Evolutionary conservation across 2,329 filamentous ascomycete species (phyloP), one percentile per base, ranked within the genome.

Genomic region (Sarocladium strictum): DNA sequence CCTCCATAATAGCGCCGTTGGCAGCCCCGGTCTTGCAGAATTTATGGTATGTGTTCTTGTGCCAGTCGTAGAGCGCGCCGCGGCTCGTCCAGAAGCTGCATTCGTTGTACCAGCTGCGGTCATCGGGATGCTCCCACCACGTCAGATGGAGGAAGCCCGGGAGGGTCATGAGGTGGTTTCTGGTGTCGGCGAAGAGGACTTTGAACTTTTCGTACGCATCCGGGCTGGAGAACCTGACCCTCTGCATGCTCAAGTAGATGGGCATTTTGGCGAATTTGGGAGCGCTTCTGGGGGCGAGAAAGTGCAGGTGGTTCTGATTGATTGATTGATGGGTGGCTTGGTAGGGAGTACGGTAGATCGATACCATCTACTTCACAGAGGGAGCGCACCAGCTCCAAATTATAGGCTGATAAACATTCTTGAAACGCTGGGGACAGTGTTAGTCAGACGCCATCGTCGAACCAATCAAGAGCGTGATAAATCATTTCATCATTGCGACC

Each of bases 1-100:
- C 59, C 37, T 61, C 59, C 54, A 61, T 59, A 12, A 61, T 61
- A 33, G 55, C 59, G 2, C 57, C 55, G 10, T 60, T 60, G 0
- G 45, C 57, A 0, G 58, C 58, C 55, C 49, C 60, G 7, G 54
- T 14, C 32, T 61, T 59, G 35, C 52, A 60, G 55, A 60, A 45
- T 27, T 60, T 60, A 19, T 59, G 45, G 27, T 61, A 61, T 1
- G 51, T 61, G 10, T 56, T 59, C 41, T 57, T 61, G 11, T 61
- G 55, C 52, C 55, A 61, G 37, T 58, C 38, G 12, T 60, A 59
- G 1, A 60, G 47, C 1, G 58, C 54, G 0, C 58, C 57, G 3
- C 53, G 53, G 15, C 57, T 60, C 0, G 59, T 61, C 57, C 53
- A 61, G 33, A 60, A 57, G 26, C 51, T 61, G 29, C 57, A 61